Evolutionary conservation across 768 basidiomycete species (phyloP), one percentile per base, ranked within the genome.

Genomic region (Kwoniella botswanensis): DNA sequence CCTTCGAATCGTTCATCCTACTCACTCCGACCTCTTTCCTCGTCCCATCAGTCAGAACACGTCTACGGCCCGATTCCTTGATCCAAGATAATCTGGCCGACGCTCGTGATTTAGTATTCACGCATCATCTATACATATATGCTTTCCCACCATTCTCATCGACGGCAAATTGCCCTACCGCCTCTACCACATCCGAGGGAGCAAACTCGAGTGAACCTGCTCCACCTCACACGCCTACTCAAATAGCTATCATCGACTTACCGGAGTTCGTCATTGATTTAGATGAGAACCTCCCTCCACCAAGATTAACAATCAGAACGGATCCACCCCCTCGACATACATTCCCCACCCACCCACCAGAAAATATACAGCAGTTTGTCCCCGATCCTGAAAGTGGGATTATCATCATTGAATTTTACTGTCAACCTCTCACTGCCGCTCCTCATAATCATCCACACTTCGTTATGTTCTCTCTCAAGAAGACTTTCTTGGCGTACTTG

Each of bases 251-350:
- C 4, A 72, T 81, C 46, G 79, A 81, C 56, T 52, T 81, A 26
- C 79, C 77, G 18, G 29, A 53, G 4, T 81, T 81, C 68, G 53
- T 70, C 29, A 57, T 75, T 4, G 71, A 77, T 52, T 43, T 79
- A 9, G 58, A 55, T 3, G 50, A 46, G n/a, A 60, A 75, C 17
- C 68, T 79, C 22, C 79, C 79, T 29, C 79, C 79, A 44, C 79
- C 79, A 4, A 62, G 79, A 63, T 44, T 81, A 63, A 74, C 68
- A 17, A 72, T 83, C 41, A 71, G 82, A 4, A 77, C 81, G 10
- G 82, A 83, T 71, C 82, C 82, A 10, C 82, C 82, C 18, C 82
- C 82, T 11, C 43, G 82, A 18, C 73, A 78, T 64, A 76, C 72
- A 2, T 76, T 79, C 63, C 79, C 82, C 21, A 69, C 68, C 9